Evolutionary conservation across 768 basidiomycete genomes (phyloP).

Genomic region (Boletellus sp.): DNA sequence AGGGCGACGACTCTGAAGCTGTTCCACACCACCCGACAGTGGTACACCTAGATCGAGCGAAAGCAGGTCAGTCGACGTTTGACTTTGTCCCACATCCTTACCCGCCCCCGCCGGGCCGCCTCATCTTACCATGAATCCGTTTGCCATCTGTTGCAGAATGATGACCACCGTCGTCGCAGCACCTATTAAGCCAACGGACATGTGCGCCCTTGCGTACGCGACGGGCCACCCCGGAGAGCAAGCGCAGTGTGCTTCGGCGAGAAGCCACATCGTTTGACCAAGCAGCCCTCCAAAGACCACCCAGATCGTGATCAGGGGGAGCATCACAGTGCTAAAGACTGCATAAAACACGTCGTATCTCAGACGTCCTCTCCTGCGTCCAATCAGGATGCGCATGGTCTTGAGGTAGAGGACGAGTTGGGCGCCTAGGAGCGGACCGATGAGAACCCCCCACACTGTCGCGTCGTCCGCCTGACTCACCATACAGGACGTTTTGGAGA

Average conservation of each 20-base stretch:
- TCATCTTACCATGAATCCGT: slow-evolving; percentile 22
- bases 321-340: slow-evolving; percentile 13
- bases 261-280: slow-evolving; percentile 33
- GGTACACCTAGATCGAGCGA: slow-evolving; percentile 31
- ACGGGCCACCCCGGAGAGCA: slow-evolving; percentile 29
- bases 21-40: slow-evolving; percentile 33
- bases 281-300: slow-evolving; percentile 14
- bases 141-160: slow-evolving; percentile 29
- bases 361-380: neutral
- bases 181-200: slow-evolving; percentile 16
- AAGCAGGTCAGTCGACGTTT: slow-evolving; percentile 2
- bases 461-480: neutral
- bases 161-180: slow-evolving; percentile 23
- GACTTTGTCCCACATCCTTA: slow-evolving; percentile 11
- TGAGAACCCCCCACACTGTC: too few relatives aligned
- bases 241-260: slow-evolving; percentile 17
- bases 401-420: slow-evolving; percentile 16
- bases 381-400: slow-evolving; percentile 5
- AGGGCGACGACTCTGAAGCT: slow-evolving; percentile 1
- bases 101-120: too few relatives aligned
- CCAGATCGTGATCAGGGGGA: slow-evolving; percentile 27
- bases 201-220: slow-evolving; percentile 25
- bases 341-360: slow-evolving; percentile 8
- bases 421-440: slow-evolving; percentile 4
- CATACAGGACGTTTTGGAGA: slow-evolving; percentile 5